phyloP scores from a whole-genome alignment of 176 grass and related monocot species.

The Aegilops bicornis region DNA sequence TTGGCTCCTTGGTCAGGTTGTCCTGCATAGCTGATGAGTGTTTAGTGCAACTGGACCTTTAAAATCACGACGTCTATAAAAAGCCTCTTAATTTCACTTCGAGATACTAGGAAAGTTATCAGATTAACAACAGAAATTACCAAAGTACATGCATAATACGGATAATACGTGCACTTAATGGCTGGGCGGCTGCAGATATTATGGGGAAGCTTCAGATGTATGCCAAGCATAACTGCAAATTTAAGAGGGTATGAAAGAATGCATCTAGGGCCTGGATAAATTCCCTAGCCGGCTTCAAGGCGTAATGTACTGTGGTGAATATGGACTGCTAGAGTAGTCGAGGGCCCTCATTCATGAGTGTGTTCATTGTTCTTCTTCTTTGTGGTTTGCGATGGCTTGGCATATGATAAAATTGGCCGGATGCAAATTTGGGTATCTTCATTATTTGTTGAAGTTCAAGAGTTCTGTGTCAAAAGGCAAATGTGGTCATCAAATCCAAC shows the following conservation, averaged over 20 bases:
- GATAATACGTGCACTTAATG: background rate
- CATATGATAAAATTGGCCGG: constrained; percentile 14
- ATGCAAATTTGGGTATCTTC: background rate
- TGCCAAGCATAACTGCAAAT: too few species aligned
- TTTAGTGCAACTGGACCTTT: background rate
- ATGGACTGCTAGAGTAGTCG: background rate
- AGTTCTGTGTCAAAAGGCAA: constrained; percentile 5
- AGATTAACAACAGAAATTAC: background rate
- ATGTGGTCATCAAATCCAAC: background rate
- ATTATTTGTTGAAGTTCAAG: constrained; percentile 16
- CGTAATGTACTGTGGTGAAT: background rate
- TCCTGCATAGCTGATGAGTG: background rate
- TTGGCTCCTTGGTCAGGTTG: background rate
- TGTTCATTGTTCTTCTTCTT: constrained; percentile 10
- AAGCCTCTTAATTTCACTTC: background rate
- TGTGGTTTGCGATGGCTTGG: constrained; percentile 23
- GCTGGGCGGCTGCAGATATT: background rate
- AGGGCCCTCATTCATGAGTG: background rate
- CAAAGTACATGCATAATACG: background rate
- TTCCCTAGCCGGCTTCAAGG: too few species aligned
- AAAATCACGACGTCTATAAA: background rate
- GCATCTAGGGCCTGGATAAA: background rate
- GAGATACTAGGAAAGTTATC: background rate
- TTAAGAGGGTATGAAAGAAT: constrained; percentile 16
- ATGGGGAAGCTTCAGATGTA: too few species aligned